Base-by-base conservation (phyloP, 2,329 filamentous ascomycete genomes). In the Cordyceps cicadae region DNA sequence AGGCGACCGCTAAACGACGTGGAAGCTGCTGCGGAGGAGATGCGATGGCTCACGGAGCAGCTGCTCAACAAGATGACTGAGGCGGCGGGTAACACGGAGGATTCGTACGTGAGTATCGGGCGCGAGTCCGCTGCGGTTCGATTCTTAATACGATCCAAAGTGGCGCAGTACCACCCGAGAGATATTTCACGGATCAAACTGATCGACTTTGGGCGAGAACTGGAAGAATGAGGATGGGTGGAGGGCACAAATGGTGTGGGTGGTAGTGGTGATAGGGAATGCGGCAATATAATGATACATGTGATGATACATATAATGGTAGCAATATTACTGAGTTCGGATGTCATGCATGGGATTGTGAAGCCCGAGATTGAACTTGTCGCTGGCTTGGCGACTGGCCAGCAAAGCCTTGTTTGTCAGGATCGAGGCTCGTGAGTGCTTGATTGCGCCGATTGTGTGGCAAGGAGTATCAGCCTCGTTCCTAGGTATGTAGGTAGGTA, bases 151-250 rank as follows among this genome's bases (percentile, higher is more conserved):
- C 74, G 85, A 60, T 85, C 84, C 43, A 86, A 86, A 67, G 84
- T 86, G 46, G 86, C 86, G 3, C 81, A 85, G 66, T 87, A 87
- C 65, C 84, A 88, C 66, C 84, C 84, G 3, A 81, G 77, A 63
- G 85, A 88, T 71, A 83, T 85, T 15, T 81, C 76, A 48, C 79
- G 74, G 68, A 71, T 88, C 56, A 78, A 81, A 54, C 70, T 88
- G 52, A 72, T 88, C 52, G 84, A 87, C 69, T 87, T 87, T 76
- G 85, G 84, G 17, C 79, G 81, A 62, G 84, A 87, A 64, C 68
- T 87, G 63, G 84, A 86, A 54, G 79, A 79, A 67, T 84, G 17
- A 74, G 50, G 21, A 29, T 2, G 26, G 37, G 15, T 21, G 6
- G 17, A n/a, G n/a, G 17, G 9, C 24, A 43, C 4, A 21, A n/a